These are phyloP conservation scores for Globisporangium spinosum DNA, from an alignment of 352 stramenopile species.

Conservation along the genomic window DNA sequence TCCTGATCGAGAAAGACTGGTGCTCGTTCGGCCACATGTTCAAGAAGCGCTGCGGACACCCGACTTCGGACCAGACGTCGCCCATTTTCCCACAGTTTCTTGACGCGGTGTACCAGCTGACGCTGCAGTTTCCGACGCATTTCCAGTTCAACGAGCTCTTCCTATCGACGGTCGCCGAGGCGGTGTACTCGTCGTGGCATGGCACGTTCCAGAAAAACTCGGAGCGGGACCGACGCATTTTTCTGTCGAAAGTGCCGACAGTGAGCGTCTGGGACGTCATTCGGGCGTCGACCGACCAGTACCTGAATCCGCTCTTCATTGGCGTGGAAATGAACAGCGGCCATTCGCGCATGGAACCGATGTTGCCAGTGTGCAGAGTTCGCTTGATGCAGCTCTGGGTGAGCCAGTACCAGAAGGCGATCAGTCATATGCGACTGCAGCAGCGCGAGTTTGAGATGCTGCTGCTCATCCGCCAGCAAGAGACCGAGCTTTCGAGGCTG, in stretches of 20 bases:
- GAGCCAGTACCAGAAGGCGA: conserved; percentile 86
- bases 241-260: conserved; percentile 60
- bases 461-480: conserved; percentile 76
- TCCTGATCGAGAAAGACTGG: conserved; percentile 87
- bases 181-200: conserved; percentile 96
- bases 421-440: conserved; percentile 84
- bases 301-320: conserved; percentile 78
- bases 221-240: conserved; percentile 66
- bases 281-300: conserved; percentile 76
- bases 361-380: conserved; percentile 79
- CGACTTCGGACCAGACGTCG: conserved; percentile 91
- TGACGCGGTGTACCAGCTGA: conserved; percentile 97
- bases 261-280: conserved; percentile 86
- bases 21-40: conserved; percentile 90
- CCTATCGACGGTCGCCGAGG: conserved; percentile 92
- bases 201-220: conserved; percentile 91
- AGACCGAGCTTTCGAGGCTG: conserved; percentile 65
- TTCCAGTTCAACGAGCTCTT: conserved; percentile 98
- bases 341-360: conserved; percentile 48
- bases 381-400: conserved; percentile 86
- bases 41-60: conserved; percentile 68
- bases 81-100: conserved; percentile 99
- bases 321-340: conserved; percentile 26
- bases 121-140: conserved; percentile 93
- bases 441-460: conserved; percentile 86